phyloP scores from a whole-genome alignment of 495 filamentous ascomycete species.

The Penicillium cataractarum region DNA sequence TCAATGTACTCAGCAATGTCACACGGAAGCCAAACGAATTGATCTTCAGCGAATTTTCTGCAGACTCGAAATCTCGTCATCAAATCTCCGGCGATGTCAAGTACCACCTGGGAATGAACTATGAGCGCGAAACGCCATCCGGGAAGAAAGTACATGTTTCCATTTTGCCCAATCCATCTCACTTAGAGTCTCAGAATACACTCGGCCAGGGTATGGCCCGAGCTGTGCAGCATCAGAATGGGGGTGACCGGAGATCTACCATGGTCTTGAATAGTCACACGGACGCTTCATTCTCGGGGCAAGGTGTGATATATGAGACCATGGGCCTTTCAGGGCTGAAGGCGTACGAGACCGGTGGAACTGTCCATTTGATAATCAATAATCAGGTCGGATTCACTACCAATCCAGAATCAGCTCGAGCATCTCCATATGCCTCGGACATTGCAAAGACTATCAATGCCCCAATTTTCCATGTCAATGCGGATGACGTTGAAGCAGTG shows the following conservation, averaged over 20 bases:
- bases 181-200: background rate
- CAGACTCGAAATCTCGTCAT: background rate
- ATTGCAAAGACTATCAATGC: slow-evolving; percentile 2
- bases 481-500: slow-evolving; percentile 6
- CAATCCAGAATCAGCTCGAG: background rate
- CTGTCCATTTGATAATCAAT: slow-evolving; percentile 1
- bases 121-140: background rate
- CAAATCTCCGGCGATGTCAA: background rate
- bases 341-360: background rate
- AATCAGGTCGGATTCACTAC: slow-evolving; percentile 6
- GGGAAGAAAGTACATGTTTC: background rate
- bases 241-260: background rate
- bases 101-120: background rate
- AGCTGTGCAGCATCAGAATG: slow-evolving; percentile 2
- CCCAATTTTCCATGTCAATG: slow-evolving; percentile 4
- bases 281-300: background rate
- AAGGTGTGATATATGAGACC: background rate
- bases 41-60: background rate
- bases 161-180: background rate
- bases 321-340: background rate
- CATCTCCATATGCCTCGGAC: slow-evolving; percentile 2
- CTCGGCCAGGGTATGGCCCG: slow-evolving; percentile 1
- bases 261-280: slow-evolving; percentile 1
- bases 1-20: background rate
- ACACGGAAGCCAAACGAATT: background rate